Evolutionary conservation across 768 basidiomycete genomes (phyloP).

Genomic region (Psilocybe cubensis): DNA sequence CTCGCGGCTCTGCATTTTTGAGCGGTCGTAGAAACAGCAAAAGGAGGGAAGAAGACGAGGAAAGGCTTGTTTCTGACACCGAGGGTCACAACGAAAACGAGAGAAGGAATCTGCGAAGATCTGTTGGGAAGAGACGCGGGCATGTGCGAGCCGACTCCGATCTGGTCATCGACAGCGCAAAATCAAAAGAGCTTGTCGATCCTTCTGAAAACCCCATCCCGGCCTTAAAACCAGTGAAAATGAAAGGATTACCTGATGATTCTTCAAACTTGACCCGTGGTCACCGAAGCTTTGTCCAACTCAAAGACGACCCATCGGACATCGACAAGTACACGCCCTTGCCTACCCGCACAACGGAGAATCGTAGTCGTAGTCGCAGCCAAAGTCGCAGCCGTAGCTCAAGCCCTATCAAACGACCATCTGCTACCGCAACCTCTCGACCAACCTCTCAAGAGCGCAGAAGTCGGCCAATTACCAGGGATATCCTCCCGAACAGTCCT

Average conservation of each 20-base stretch:
- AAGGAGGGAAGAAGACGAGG: background rate
- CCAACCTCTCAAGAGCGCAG: background rate
- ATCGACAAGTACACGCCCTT: constrained; percentile 45
- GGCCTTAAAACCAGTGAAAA: constrained; percentile 3
- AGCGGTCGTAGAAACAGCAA: background rate
- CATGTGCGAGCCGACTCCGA: constrained; percentile 32
- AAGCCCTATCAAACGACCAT: constrained; percentile 24
- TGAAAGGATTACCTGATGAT: background rate
- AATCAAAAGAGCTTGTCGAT: too few species aligned
- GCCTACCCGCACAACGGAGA: constrained; percentile 32
- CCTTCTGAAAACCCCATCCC: background rate
- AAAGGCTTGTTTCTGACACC: background rate
- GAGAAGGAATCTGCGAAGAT: background rate
- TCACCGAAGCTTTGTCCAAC: constrained; percentile 11
- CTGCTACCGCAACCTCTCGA: background rate
- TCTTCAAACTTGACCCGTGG: background rate
- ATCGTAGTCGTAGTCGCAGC: constrained; percentile 25
- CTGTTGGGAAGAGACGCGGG: constrained; percentile 15
- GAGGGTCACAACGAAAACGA: background rate
- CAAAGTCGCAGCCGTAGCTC: constrained; percentile 25
- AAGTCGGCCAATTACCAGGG: constrained; percentile 11
- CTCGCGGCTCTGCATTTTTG: background rate
- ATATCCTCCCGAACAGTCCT: constrained; percentile 57
- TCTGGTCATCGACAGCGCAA: constrained; percentile 17
- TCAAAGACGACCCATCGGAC: constrained; percentile 8